Base-by-base conservation (phyloP, 1,139 yeast genomes). In the Entelexis paramagnoliae region DNA sequence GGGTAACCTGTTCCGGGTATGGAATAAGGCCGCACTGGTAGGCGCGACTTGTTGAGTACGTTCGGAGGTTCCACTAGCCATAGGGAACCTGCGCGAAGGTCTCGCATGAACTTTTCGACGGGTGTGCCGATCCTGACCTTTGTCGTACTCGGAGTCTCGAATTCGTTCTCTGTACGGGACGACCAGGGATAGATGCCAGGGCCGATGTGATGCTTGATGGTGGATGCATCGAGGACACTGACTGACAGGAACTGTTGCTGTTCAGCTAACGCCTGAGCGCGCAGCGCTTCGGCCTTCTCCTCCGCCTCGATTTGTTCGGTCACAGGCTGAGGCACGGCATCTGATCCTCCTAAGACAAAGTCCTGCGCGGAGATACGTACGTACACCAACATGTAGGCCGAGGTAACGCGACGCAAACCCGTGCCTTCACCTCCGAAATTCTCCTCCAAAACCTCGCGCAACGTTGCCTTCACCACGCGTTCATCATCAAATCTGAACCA, bases 401-500 rank as follows among this genome's bases (percentile, higher is more conserved):
- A 86, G 0, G 96, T 88, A 46, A 86, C 91, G 51, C 95, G 78
- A 67, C 54, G 68, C 26, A 57, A 45, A 10, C 52, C 75, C 0
- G 77, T 62, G 54, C 58, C 55, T 32, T 76, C 78, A 17, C 88
- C 87, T 7, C 99, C 99, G 70, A 80, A 91, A 65, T 91, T 93
- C 53, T 87, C 96, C 47, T 88, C 91, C 62, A 89, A 83, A 0
- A 87, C 98, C 63, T 89, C 95, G 56, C 76, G 75, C 49, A 78
- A 74, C 0, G 95, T 84, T 1, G 85, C 96, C 59, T 80, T 78
- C 75, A 95, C 85, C 38, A 93, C 99, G 56, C 81, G 79, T 62
- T 91, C 98, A 66, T 91, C 99, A 66, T 91, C 98, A 71, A 89
- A 91, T 63, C 91, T 76, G 64, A 78, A 81, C 99, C 98, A 93